Base-by-base conservation (phyloP, 2,329 filamentous ascomycete genomes). In the Xylariaceae sp. region DNA sequence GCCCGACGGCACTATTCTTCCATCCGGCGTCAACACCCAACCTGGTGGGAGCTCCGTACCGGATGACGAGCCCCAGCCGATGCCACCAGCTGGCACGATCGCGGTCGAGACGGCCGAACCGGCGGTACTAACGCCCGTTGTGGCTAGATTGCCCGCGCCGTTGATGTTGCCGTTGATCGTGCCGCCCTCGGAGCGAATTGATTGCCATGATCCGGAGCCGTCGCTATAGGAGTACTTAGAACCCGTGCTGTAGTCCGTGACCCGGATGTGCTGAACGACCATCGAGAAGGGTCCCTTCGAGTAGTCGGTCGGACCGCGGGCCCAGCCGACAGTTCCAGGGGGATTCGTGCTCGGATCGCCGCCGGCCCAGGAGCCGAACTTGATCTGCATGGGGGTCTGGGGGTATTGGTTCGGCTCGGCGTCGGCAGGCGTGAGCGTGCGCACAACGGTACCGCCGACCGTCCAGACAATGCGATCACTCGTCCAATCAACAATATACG, bases 171-270 rank as follows among this genome's bases (percentile, higher is more conserved):
- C 84, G 73, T 91, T 90, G 73, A 97, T 79, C 65, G 79, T 74
- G 62, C 94, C 94, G 64, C 86, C 92, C n/a, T 88, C 82, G 56
- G 93, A 86, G 67, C 83, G 76, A 73, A 99, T 97, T 53, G 89
- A 93, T 65, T 84, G 71, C 90, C 91, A 96, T 18, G 80, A 83
- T 52, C 94, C 94, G 52, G 82, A 87, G 44, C 81, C 83, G 72
- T 94, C 89, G 65, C 83, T 83, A 77, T 97, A 99, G 59, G 78
- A 80, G 79, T 99, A 99, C 64, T 88, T 79, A 15, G 82, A 87
- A 56, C 94, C 94, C 1, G 92, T 97, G 18, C 92, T 97, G 78
- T 97, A 99, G 77, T 99, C 94, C 55, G 87, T 87, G 48, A 96
- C 84, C 57, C 82, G 79, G 66, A 97, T 75, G 35, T 83, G 88